Evolutionary conservation across 257 asterid species (phyloP).

Genomic region (Solanum clarkiae): DNA sequence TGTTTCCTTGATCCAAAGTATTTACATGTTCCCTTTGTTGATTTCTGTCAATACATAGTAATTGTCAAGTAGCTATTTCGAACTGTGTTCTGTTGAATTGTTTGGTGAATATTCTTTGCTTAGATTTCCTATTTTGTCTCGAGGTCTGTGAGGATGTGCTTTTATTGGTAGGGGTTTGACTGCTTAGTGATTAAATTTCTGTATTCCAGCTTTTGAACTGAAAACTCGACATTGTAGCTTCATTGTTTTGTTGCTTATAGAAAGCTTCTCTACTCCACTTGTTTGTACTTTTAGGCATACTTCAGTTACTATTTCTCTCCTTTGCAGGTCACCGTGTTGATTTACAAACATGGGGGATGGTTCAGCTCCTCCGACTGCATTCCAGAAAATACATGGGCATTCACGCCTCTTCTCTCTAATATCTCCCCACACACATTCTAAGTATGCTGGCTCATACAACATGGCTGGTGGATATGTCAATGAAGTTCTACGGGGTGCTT

Average conservation of each 20-base stretch:
- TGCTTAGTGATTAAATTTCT: neutral
- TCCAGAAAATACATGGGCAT: slow-evolving; percentile 30
- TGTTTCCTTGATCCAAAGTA: neutral
- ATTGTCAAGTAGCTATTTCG: neutral
- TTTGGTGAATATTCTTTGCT: neutral
- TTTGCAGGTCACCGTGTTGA: slow-evolving; percentile 15
- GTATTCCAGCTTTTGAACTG: neutral
- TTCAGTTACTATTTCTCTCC: neutral
- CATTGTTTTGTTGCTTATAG: neutral
- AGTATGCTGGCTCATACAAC: slow-evolving; percentile 14
- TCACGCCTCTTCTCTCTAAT: slow-evolving; percentile 23
- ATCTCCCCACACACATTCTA: slow-evolving; percentile 25
- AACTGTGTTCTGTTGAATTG: neutral
- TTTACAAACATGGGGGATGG: slow-evolving; percentile 36
- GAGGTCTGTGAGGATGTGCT: neutral
- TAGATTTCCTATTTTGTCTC: neutral
- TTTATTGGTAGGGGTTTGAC: neutral
- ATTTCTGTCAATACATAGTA: neutral
- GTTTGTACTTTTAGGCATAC: neutral
- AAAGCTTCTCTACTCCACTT: neutral
- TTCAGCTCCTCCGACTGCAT: slow-evolving; percentile 13
- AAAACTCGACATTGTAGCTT: neutral
- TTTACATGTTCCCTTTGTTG: neutral
- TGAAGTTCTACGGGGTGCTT: slow-evolving; percentile 25
- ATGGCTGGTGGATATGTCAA: slow-evolving; percentile 26